These are phyloP conservation scores for Hippophae gyantsensis DNA, from an alignment of 306 rosid species.

Conservation along the genomic window DNA sequence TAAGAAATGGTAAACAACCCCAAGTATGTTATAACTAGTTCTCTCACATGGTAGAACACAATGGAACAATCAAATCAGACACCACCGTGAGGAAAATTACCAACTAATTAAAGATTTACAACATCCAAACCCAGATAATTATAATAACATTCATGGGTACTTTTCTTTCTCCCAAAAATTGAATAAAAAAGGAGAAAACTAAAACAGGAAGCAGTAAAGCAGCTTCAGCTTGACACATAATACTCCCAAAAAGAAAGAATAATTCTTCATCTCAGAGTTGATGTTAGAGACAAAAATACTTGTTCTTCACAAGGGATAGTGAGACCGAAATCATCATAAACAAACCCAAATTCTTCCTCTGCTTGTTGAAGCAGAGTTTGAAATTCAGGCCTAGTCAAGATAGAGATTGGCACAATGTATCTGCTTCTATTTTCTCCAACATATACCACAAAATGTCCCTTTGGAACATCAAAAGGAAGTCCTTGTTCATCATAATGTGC, in stretches of 20 bases:
- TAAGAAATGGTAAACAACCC: neutral
- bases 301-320: slow-evolving; percentile 79
- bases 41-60: slow-evolving; percentile 21
- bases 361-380: slow-evolving; percentile 71
- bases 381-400: slow-evolving; percentile 64
- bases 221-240: slow-evolving; percentile 50
- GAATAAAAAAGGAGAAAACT: slow-evolving; percentile 3
- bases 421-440: slow-evolving; percentile 87
- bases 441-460: slow-evolving; percentile 90
- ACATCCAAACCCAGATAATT: slow-evolving; percentile 21
- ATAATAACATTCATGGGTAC: slow-evolving; percentile 15
- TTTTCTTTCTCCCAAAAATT: neutral
- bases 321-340: slow-evolving; percentile 67
- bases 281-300: slow-evolving; percentile 59
- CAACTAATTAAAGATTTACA: slow-evolving; percentile 20
- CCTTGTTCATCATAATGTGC: slow-evolving; percentile 40
- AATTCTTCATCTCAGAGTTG: slow-evolving; percentile 49
- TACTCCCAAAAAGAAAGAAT: slow-evolving; percentile 1
- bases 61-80: slow-evolving; percentile 9
- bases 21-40: slow-evolving; percentile 15
- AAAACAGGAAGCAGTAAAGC: slow-evolving; percentile 65
- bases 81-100: slow-evolving; percentile 33
- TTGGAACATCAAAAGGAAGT: slow-evolving; percentile 64
- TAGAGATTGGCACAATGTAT: slow-evolving; percentile 67
- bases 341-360: slow-evolving; percentile 88